Evolutionary conservation across 345 rosid genomes (phyloP), one percentile per base, ranked within the genome.

Genomic region (Atalantia buxifolia): DNA sequence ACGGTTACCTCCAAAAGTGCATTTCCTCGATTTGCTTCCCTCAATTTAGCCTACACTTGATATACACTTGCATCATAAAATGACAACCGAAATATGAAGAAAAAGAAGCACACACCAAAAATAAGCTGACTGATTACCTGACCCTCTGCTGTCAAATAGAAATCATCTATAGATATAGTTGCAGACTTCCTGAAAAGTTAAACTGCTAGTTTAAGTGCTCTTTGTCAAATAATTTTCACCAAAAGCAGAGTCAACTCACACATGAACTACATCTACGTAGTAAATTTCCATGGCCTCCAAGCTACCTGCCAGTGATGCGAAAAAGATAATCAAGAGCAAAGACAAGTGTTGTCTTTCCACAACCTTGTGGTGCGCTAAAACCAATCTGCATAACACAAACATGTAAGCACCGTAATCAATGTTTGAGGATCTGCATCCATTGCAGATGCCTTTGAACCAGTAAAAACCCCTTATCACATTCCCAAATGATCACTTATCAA

Each of bases 331-430:
- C 88, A 76, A 96, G 98, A 53, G 98, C 99, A 87, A 92, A 92
- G 78, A 92, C 98, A 70, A 94, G 99, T 16, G 99, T 96, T 64
- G 97, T 94, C 91, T 96, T 96, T 79, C 99, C 99, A 86, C 98
- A 94, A 83, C 98, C 99, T 81, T 96, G 98, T 30, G 99, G 98
- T 5, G 98, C 98, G 69, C 98, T 94, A 71, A 96, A 94, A 79
- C 99, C 99, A 85, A 96, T 88, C 99, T 96, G 87, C 87, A 75
- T 18, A n/a, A 61, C 70, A 75, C 59, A 66, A 63, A 25, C 28
- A 79, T 9, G 45, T 28, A 53, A 65, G 69, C 60, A 63, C 63
- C 42, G 42, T 30, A 33, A 66, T 73, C 40, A 48, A 56, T 64
- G 45, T 67, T 28, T 25, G 36, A 27, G 7, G 8, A 74, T 16